Base-by-base conservation (phyloP, 805 yeast genomes). In the Saitoella complicata region DNA sequence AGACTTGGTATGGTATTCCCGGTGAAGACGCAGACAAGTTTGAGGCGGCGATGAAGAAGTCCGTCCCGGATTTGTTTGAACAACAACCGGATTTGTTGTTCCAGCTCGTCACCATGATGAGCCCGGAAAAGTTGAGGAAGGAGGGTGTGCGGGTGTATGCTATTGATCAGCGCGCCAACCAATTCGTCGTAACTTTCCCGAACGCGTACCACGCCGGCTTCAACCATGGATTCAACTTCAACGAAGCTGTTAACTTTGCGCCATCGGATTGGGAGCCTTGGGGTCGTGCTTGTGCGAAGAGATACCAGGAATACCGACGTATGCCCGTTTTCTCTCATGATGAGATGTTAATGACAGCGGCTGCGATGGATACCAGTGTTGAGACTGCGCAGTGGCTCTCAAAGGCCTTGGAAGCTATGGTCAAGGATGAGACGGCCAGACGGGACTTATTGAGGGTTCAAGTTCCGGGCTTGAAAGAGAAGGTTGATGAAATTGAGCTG, bases 1-100 rank as follows among this genome's bases (percentile, higher is more conserved):
- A 88, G 58, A 78, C 86, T 47, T 87, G 97, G 97, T 87, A 87
- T 58, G 88, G 91, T 6, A 79, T 87, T 5, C 95, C 96, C 0
- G 76, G 83, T 8, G 58, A 60, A 1, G 66, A 71, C 48, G 78
- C 91, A 33, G 73, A 66, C 13, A 57, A 63, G 40, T 86, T 87
- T 57, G 91, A 85, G 51, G 54, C 59, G 12, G 64, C 74, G n/a
- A 72, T 84, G 72, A 67, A 66, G 43, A 59, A 64, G 6, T 57
- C 71, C 21, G 80, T 86, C 1, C 96, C 97, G 0, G 95, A 86
- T 55, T 66, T 83, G 44, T 82, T 86, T 57, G 69, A 72, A 37
- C 75, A 78, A 55, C 95, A 87, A 54, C 95, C 94, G 0, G 95
- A 86, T 62, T 68, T 88, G 49, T 64, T 87, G 43, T 94, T 84